Base-by-base conservation (phyloP, 306 rosid genomes). In the Medicago arabica region DNA sequence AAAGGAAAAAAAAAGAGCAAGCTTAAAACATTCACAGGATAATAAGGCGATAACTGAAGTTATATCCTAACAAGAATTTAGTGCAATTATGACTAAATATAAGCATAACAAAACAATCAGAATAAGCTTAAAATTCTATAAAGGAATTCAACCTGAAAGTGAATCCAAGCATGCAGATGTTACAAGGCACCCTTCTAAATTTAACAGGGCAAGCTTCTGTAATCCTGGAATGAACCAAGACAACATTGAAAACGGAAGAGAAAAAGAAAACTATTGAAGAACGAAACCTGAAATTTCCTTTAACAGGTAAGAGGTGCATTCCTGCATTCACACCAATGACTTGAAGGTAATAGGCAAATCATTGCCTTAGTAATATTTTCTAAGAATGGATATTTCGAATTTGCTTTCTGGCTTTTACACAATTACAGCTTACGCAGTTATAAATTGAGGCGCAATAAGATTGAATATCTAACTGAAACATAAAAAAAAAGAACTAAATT, bases 141-240 rank as follows among this genome's bases (percentile, higher is more conserved):
- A 82, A 81, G 70, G 58, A 53, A 84, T 65, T 78, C 77, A 85
- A 93, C 97, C 98, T 85, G 96, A 87, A 62, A 95, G 97, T 64
- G 91, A 88, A 67, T 83, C 84, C 86, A 92, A 84, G 85, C 97
- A 92, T 58, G 91, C 88, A 83, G 96, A 87, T 11, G 98, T 89
- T 70, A 95, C 93, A 9, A 69, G 91, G 84, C 98, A 92, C 70
- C 98, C 97, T 84, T 95, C 98, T 86, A 95, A 84, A 82, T 95
- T 95, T 84, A 95, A 78, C 69, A 95, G 70, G 77, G 87, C 75
- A 59, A 92, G 96, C 70, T 88, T 87, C 76, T 65, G 88, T 67
- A 95, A 88, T 69, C 97, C 98, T 95, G 88, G 68, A 83, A 86
- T 51, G 78, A 69, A 70, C 17, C 55, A 69, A 75, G 15, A 44